Conservation (phyloP, 1,284 basidiomycete species). For the Takashimella koratensis region DNA sequence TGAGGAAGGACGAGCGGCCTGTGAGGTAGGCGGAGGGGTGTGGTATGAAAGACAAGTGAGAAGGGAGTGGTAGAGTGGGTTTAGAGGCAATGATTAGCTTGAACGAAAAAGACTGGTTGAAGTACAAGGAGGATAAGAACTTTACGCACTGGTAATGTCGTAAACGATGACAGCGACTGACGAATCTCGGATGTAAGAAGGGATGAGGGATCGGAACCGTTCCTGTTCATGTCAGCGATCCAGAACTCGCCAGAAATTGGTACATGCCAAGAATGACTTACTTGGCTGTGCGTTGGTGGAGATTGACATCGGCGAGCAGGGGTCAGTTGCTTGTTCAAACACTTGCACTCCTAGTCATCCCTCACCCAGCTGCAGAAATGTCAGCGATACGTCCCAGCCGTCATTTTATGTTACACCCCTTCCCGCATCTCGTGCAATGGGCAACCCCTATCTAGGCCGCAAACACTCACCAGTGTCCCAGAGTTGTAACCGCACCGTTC, state of each 20-base stretch:
- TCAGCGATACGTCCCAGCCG: no score
- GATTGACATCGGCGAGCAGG: no score
- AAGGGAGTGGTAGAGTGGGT: no score
- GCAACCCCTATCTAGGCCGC: not conserved
- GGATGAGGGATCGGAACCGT: conserved; percentile 95
- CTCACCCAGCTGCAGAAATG: conserved; percentile 30
- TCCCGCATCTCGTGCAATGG: no score
- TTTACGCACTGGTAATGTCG: conserved; percentile 96
- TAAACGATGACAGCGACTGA: conserved; percentile 98
- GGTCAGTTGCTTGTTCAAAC: no score
- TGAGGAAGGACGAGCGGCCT: conserved; percentile 96
- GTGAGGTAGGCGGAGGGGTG: conserved; percentile 1
- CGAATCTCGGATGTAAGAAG: conserved; percentile 97
- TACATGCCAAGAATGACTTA: no score
- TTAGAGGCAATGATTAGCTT: no score
- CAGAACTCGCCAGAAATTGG: no score
- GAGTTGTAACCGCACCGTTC: conserved; percentile 93
- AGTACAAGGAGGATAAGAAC: conserved; percentile 39
- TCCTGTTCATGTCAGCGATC: conserved; percentile 57
- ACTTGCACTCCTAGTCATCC: no score
- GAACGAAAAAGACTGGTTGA: not conserved
- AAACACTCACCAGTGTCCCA: conserved; percentile 86
- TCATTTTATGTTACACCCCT: no score
- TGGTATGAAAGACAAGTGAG: not conserved
- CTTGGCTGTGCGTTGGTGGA: conserved; percentile 35